Percentiles rank a stretch among this genome's conserved stretches.
phyloP scores from a whole-genome alignment of 2,329 filamentous ascomycete species.

The Fusarium nurragi region DNA sequence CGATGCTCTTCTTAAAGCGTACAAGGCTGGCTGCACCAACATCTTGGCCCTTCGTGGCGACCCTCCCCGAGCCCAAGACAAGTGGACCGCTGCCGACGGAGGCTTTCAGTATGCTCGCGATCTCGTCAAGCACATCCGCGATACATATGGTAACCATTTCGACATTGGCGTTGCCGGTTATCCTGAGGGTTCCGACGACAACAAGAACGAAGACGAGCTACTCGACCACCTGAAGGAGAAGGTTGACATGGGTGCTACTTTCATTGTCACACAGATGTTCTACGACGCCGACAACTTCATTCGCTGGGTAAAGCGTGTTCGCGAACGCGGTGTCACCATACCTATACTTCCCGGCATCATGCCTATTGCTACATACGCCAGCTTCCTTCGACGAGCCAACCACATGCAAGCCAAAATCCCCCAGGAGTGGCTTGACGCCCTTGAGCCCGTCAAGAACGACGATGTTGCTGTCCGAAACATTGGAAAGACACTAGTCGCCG shows the following conservation, averaged over 20 bases:
- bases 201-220: constrained; percentile 83
- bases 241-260: constrained; percentile 90
- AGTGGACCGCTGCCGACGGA: constrained; percentile 88
- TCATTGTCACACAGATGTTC: constrained; percentile 99
- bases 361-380: constrained; percentile 90
- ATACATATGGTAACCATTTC: constrained; percentile 78
- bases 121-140: constrained; percentile 83
- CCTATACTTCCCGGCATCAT: constrained; percentile 90
- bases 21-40: constrained; percentile 96
- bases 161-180: constrained; percentile 98
- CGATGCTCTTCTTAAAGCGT: constrained; percentile 84
- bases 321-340: constrained; percentile 82
- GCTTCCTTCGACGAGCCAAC: constrained; percentile 87
- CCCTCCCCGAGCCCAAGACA: constrained; percentile 90
- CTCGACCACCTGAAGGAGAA: constrained; percentile 97
- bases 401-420: constrained; percentile 92
- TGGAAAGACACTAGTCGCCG: constrained; percentile 84
- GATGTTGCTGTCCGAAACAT: constrained; percentile 91
- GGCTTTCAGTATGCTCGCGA: constrained; percentile 94
- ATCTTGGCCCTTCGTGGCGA: constrained; percentile 94
- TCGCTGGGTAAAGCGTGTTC: constrained; percentile 86
- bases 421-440: constrained; percentile 77
- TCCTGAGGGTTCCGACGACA: constrained; percentile 94
- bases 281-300: constrained; percentile 97
- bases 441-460: constrained; percentile 97